Conservation (phyloP, 306 rosid species). For the Urtica urens region DNA sequence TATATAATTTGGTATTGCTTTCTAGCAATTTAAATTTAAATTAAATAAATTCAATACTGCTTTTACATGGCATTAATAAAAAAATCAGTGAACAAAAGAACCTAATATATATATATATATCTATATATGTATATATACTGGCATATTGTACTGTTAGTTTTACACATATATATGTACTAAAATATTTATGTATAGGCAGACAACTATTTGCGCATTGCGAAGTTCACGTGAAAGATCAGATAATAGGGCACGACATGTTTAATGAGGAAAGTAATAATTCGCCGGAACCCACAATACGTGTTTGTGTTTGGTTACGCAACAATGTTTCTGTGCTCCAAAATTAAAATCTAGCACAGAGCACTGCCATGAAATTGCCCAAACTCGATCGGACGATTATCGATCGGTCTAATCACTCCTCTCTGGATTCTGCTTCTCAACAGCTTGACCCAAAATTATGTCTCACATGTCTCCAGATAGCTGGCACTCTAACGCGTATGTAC, state of each 20-base stretch:
- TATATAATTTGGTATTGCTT: not conserved
- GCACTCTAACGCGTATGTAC: no score
- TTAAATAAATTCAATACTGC: no score
- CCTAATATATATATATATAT: not conserved
- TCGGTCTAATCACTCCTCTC: constrained; percentile 8
- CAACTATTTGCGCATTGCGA: constrained; percentile 5
- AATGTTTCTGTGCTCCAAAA: not conserved
- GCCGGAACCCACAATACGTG: not conserved
- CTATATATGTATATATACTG: not conserved
- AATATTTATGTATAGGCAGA: no score
- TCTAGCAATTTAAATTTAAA: not conserved
- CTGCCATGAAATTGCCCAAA: not conserved
- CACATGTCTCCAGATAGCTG: not conserved
- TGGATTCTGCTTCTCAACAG: constrained; percentile 4
- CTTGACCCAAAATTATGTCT: constrained; percentile 11
- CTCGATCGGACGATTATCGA: constrained; percentile 3
- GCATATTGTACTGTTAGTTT: no score
- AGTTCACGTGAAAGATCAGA: constrained; percentile 15
- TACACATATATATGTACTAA: no score
- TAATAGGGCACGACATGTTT: constrained; percentile 5
- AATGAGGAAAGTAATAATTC: not conserved
- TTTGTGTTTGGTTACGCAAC: constrained; percentile 1
- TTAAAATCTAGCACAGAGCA: not conserved
- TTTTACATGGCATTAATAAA: no score
- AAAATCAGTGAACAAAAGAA: no score